Conservation (phyloP, 129 eudicot species). For the Flaveria robusta region DNA sequence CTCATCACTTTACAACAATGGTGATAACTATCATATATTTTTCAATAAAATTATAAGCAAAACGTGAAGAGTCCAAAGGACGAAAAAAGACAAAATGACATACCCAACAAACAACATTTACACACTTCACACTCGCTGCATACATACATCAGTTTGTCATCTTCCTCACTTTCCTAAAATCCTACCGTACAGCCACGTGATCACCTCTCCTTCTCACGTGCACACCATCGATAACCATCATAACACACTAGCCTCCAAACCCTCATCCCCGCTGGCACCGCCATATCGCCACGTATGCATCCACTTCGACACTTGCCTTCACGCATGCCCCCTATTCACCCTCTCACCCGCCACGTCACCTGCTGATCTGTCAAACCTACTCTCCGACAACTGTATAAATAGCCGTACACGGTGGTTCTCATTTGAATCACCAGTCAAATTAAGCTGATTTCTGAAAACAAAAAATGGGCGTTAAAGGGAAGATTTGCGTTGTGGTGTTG, state of each 20-base stretch:
- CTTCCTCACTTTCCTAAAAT: not conserved
- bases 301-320: slow-evolving; percentile 25
- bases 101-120: no score
- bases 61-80: no score
- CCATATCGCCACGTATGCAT: slow-evolving; percentile 29
- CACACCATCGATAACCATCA: not conserved
- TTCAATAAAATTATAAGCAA: no score
- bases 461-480: slow-evolving; percentile 42
- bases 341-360: slow-evolving; percentile 47
- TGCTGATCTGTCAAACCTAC: not conserved
- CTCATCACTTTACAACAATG: no score
- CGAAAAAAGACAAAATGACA: no score
- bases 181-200: slow-evolving; percentile 41
- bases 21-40: no score
- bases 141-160: slow-evolving; percentile 1
- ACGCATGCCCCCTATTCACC: slow-evolving; percentile 6
- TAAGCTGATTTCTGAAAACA: no score
- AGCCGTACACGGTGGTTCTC: not conserved
- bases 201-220: slow-evolving; percentile 34
- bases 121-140: no score
- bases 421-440: no score
- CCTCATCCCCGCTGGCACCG: slow-evolving; percentile 25
- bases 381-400: not conserved
- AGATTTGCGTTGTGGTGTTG: slow-evolving; percentile 23
- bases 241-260: not conserved